Evolutionary conservation across 1,284 basidiomycete genomes (phyloP), one percentile per base, ranked within the genome.

Genomic region (Naganishia albida): DNA sequence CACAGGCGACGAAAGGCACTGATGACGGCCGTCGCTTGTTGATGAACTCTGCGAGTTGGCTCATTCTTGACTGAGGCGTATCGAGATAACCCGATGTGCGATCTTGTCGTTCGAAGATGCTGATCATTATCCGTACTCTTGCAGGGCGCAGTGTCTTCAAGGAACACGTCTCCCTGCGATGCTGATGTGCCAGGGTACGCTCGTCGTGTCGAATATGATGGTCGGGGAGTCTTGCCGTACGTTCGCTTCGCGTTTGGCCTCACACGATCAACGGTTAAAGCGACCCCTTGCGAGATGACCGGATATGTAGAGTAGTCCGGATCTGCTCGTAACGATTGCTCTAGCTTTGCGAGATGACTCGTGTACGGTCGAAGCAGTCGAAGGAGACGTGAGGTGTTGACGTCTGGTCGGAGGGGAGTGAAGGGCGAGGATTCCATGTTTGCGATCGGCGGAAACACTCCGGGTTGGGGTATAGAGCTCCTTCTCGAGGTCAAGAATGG

Each of bases 321-420:
- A 50, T 60, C 57, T 12, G 30, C 34, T n/a, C 25, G 23, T 15
- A 60, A 20, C 7, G 44, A 50, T 8, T 46, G 46, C 46, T 50
- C 57, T 25, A 60, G 57, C 25, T 60, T 28, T 8, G 23, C 46
- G 13, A 60, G 57, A 12, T 60, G 57, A n/a, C 57, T 60, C 34
- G 57, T 60, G 49, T 60, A 60, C 2, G 57, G 57, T 4, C 57
- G 57, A 16, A 60, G 57, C 20, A 60, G 30, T 16, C 57, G 57
- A 16, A 60, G 34, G n/a, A 60, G 57, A 10, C 57, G 57, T 15
- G 57, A 60, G 34, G 57, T 60, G 39, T 60, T 60, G 46, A 60
- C 39, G 2, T 60, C 57, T 34, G 57, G 57, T 40, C 57, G 46
- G 10, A 40, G 34, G 38, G 57, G 57, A 16, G 57, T 60, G n/a